phyloP scores from a whole-genome alignment of 208 protist genomes.

The Trypanosoma lewisi region DNA sequence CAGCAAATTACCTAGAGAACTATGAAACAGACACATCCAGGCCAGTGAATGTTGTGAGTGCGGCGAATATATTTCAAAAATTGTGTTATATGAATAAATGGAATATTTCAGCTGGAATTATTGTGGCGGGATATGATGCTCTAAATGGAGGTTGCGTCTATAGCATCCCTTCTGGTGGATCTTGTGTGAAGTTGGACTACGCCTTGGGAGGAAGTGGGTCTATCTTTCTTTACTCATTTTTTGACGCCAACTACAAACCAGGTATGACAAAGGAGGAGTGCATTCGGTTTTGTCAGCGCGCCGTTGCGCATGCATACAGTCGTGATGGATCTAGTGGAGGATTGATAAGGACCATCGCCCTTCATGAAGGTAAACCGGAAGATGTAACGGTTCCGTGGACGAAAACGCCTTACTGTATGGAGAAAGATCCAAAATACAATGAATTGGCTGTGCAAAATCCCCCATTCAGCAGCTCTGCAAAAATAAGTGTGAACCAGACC shows the following conservation, averaged over 20 bases:
- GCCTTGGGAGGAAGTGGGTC: conserved; percentile 96
- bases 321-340: conserved; percentile 98
- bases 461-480: conserved; percentile 77
- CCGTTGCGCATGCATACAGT: conserved; percentile 97
- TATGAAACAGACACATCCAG: conserved; percentile 90
- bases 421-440: conserved; percentile 86
- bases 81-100: conserved; percentile 98
- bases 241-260: conserved; percentile 95
- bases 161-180: conserved; percentile 94
- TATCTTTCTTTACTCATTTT: conserved; percentile 98
- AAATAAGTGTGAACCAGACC: conserved; percentile 60
- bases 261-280: conserved; percentile 97
- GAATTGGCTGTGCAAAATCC: conserved; percentile 64
- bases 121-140: conserved; percentile 97
- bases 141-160: conserved; percentile 96
- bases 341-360: conserved; percentile 93
- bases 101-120: conserved; percentile 95
- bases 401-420: conserved; percentile 86
- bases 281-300: conserved; percentile 91
- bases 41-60: conserved; percentile 91
- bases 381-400: conserved; percentile 87
- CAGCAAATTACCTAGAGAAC: conserved; percentile 91
- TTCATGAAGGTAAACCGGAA: conserved; percentile 78
- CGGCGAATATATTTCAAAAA: conserved; percentile 95
- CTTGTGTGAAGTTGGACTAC: conserved; percentile 93